These are phyloP conservation scores for Avicennia marina DNA, from an alignment of 257 asterid species.

Conservation along the genomic window DNA sequence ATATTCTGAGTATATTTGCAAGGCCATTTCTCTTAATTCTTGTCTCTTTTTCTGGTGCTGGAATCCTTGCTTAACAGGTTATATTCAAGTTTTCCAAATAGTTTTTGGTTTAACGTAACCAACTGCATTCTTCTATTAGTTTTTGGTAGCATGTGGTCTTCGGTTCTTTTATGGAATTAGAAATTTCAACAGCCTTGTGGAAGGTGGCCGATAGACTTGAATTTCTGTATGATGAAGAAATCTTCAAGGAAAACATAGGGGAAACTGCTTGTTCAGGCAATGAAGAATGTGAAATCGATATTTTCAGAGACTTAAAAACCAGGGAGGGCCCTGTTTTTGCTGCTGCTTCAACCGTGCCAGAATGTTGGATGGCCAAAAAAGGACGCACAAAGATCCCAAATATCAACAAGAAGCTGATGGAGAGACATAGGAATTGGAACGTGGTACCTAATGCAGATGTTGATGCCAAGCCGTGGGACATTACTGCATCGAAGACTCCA, in stretches of 20 bases:
- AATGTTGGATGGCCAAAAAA: background rate
- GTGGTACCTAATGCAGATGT: no score
- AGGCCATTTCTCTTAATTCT: no score
- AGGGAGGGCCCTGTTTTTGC: background rate
- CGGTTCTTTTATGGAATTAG: background rate
- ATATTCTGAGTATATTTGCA: no score
- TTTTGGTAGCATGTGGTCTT: background rate
- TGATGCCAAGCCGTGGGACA: no score
- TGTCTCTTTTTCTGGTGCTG: background rate
- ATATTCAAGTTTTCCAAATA: background rate
- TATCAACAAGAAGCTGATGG: no score
- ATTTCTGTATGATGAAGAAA: background rate
- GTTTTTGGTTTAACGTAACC: background rate
- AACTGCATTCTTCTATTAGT: no score
- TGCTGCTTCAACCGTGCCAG: conserved; percentile 1
- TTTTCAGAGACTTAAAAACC: background rate
- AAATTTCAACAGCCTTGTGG: background rate
- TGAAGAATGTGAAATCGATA: background rate
- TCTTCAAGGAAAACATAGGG: background rate
- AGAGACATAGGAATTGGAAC: no score
- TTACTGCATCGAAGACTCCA: no score
- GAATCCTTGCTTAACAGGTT: background rate
- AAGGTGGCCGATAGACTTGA: background rate
- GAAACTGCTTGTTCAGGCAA: background rate
- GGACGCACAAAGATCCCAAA: background rate